Percentiles rank a stretch among this genome's conserved stretches.
Evolutionary conservation across 108 stramenopile genomes (phyloP).

Genomic region (Parmales sp.): DNA sequence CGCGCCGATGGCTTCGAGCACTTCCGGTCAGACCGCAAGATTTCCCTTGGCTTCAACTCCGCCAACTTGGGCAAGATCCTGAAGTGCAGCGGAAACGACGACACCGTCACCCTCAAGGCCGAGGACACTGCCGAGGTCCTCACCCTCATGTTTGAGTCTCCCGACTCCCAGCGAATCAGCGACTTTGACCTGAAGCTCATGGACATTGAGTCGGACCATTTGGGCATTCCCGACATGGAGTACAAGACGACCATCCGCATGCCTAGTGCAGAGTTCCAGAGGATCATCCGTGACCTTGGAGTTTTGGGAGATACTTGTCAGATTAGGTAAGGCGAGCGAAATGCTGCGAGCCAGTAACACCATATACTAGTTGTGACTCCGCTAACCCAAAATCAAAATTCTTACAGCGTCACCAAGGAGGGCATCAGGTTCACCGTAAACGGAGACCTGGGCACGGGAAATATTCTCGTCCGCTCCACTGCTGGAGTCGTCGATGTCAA

Average conservation of each 20-base stretch:
- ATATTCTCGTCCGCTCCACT: conserved; percentile 80
- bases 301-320: conserved; percentile 95
- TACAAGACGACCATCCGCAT: conserved; percentile 95
- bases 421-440: conserved; percentile 82
- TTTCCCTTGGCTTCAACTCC: conserved; percentile 86
- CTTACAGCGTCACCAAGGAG: conserved; percentile 82
- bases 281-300: conserved; percentile 92
- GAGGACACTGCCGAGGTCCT: conserved; percentile 82
- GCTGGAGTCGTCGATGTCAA: conserved; percentile 61
- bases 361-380: too few species aligned
- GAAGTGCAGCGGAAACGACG: conserved; percentile 93
- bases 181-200: conserved; percentile 87
- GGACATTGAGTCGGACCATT: conserved; percentile 95
- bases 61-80: conserved; percentile 93
- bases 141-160: conserved; percentile 84
- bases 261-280: conserved; percentile 89
- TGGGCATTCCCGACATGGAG: conserved; percentile 96
- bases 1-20: conserved; percentile 76
- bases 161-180: conserved; percentile 66
- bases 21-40: conserved; percentile 88
- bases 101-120: conserved; percentile 89
- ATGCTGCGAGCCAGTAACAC: too few species aligned
- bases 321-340: too few species aligned
- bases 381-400: too few species aligned
- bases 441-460: conserved; percentile 91